Percentiles rank a stretch among this genome's conserved stretches.
phyloP scores from a whole-genome alignment of 208 protist genomes.

The Trichomonas tenax region DNA sequence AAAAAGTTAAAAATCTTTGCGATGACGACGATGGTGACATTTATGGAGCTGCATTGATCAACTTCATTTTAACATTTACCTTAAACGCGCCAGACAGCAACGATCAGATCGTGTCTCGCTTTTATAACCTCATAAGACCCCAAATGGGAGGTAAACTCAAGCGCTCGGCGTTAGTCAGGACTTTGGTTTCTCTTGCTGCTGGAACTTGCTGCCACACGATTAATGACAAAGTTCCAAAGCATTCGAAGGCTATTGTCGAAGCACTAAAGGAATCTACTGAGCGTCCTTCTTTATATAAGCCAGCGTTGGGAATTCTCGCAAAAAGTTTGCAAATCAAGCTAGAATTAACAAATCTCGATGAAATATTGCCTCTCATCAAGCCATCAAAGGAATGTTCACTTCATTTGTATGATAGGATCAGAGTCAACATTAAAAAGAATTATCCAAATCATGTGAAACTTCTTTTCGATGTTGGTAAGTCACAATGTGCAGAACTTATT shows the following conservation, averaged over 20 bases:
- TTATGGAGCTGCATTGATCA: neutral
- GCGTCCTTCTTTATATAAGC: neutral
- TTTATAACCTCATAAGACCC: neutral
- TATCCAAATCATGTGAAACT: neutral
- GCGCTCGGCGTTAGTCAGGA: neutral
- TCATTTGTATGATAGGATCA: neutral
- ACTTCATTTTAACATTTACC: neutral
- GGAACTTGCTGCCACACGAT: neutral
- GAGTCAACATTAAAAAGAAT: neutral
- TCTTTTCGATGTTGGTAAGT: neutral
- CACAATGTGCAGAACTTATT: neutral
- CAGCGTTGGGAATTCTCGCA: neutral
- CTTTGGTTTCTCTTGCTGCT: neutral
- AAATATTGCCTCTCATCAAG: neutral
- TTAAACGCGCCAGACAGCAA: neutral
- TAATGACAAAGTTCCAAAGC: neutral
- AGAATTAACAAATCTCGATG: neutral
- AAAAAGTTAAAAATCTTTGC: neutral
- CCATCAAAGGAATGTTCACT: neutral
- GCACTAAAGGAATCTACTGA: neutral
- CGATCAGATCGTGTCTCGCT: neutral
- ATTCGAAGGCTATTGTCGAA: neutral
- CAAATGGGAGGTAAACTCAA: neutral
- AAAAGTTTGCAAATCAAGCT: neutral
- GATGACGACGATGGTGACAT: neutral